phyloP scores from a whole-genome alignment of 179 eudicot species.

The Corrigiola litoralis region DNA sequence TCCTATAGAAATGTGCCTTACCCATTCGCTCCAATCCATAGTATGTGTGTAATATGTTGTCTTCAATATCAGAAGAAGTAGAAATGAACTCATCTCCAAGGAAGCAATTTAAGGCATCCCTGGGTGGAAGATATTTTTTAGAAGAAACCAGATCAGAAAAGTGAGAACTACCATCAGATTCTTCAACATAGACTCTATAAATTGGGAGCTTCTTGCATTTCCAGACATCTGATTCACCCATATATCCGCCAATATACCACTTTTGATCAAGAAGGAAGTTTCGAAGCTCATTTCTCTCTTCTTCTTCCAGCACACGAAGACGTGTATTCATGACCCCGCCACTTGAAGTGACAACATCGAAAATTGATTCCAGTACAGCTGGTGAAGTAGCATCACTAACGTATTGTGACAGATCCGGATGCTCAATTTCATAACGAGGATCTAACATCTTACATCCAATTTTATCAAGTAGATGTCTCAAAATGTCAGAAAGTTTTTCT shows the following conservation, averaged over 20 bases:
- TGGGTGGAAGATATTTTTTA: slow-evolving; percentile 72
- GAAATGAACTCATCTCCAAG: slow-evolving; percentile 63
- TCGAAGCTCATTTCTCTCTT: slow-evolving; percentile 85
- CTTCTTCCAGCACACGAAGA: slow-evolving; percentile 46
- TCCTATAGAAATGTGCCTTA: slow-evolving; percentile 63
- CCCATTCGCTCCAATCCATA: slow-evolving; percentile 80
- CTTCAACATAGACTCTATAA: slow-evolving; percentile 59
- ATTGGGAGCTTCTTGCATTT: slow-evolving; percentile 82
- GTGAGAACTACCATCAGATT: slow-evolving; percentile 36
- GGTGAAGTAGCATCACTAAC: slow-evolving; percentile 64
- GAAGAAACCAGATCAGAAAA: slow-evolving; percentile 69
- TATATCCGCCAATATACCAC: slow-evolving; percentile 75
- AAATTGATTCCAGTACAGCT: slow-evolving; percentile 70
- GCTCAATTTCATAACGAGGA: slow-evolving; percentile 58
- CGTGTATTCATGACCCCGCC: slow-evolving; percentile 36
- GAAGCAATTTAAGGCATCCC: slow-evolving; percentile 54
- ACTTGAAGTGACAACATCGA: slow-evolving; percentile 55
- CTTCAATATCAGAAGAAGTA: slow-evolving; percentile 59
- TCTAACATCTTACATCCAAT: slow-evolving; percentile 83
- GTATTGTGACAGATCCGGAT: slow-evolving; percentile 62
- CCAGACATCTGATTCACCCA: slow-evolving; percentile 54
- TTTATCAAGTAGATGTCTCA: slow-evolving; percentile 62
- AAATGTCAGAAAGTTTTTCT: slow-evolving; percentile 55
- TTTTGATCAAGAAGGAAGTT: slow-evolving; percentile 73
- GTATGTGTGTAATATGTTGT: slow-evolving; percentile 61